A percentile compares a stretch with the other conserved stretches of the same genome.
Conservation (phyloP, 1,284 basidiomycete species). For the Boletellus deceptivus region DNA sequence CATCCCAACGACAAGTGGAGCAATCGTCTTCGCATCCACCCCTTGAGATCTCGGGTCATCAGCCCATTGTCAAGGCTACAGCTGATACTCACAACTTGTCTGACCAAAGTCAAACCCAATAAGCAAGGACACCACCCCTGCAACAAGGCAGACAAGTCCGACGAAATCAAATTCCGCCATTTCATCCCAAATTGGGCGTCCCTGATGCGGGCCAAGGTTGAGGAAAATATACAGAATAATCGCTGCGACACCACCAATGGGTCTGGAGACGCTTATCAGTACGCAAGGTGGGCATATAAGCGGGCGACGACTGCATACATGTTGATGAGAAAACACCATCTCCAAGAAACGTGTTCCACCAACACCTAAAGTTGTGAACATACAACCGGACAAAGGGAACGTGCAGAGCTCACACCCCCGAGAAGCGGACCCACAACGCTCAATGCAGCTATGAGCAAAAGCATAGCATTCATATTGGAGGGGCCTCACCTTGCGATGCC, state of each 20-base stretch:
- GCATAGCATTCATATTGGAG: background rate
- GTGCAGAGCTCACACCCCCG: slow-evolving; percentile 54
- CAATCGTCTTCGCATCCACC: too few relatives aligned
- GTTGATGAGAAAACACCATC: slow-evolving; percentile 81
- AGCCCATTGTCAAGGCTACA: too few relatives aligned
- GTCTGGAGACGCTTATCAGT: slow-evolving; percentile 57
- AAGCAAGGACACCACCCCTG: too few relatives aligned
- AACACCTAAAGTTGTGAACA: slow-evolving; percentile 41
- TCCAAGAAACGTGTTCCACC: slow-evolving; percentile 71
- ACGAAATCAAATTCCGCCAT: too few relatives aligned
- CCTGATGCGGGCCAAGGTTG: slow-evolving; percentile 72
- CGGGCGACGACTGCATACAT: slow-evolving; percentile 42
- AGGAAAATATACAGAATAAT: slow-evolving; percentile 75
- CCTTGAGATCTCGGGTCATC: too few relatives aligned
- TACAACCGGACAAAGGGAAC: background rate
- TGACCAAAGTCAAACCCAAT: too few relatives aligned
- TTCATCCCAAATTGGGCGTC: too few relatives aligned
- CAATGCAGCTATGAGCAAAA: background rate
- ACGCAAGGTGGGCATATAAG: background rate
- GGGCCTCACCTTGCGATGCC: slow-evolving; percentile 60
- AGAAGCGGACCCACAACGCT: slow-evolving; percentile 74
- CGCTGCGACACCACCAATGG: slow-evolving; percentile 74
- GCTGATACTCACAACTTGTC: too few relatives aligned
- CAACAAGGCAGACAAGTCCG: too few relatives aligned
- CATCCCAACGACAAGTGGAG: too few relatives aligned